A percentile compares a stretch with the other conserved stretches of the same genome.
Evolutionary conservation across 345 rosid genomes (phyloP).

Genomic region (Erodium maritimum): DNA sequence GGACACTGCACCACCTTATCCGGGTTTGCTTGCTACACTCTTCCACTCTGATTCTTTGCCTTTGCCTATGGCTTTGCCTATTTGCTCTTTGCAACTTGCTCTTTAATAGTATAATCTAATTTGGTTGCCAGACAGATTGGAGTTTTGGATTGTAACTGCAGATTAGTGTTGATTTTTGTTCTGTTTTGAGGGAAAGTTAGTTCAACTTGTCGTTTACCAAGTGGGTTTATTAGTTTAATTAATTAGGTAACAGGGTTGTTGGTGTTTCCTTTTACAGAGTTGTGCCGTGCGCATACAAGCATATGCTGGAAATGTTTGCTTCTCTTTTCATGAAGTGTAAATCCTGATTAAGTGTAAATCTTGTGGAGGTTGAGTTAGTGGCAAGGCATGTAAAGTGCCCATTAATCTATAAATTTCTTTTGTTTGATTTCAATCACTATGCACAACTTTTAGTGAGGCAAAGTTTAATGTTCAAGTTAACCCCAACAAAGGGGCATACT

Average conservation of each 20-base stretch:
- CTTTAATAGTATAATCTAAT: no score
- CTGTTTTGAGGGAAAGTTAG: background rate
- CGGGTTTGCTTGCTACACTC: background rate
- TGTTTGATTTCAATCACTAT: no score
- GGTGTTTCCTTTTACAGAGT: background rate
- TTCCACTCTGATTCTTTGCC: background rate
- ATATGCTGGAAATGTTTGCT: background rate
- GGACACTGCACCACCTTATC: slow-evolving; percentile 30
- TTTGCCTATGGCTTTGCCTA: background rate
- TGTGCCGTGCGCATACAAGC: background rate
- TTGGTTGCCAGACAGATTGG: background rate
- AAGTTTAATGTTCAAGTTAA: no score
- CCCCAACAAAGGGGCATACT: no score
- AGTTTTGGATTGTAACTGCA: background rate
- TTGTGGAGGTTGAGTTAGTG: no score
- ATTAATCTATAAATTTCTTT: no score
- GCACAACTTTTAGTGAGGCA: no score
- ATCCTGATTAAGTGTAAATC: no score
- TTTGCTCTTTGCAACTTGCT: background rate
- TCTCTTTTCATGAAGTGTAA: background rate
- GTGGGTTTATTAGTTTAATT: background rate
- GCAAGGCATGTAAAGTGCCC: no score
- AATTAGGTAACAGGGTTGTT: background rate
- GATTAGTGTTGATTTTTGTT: background rate
- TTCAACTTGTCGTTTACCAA: background rate